A percentile compares a stretch with the other conserved stretches of the same genome.
These are phyloP conservation scores for Barnettozyma sucrosica DNA, from an alignment of 805 yeast genomes.

Conservation along the genomic window DNA sequence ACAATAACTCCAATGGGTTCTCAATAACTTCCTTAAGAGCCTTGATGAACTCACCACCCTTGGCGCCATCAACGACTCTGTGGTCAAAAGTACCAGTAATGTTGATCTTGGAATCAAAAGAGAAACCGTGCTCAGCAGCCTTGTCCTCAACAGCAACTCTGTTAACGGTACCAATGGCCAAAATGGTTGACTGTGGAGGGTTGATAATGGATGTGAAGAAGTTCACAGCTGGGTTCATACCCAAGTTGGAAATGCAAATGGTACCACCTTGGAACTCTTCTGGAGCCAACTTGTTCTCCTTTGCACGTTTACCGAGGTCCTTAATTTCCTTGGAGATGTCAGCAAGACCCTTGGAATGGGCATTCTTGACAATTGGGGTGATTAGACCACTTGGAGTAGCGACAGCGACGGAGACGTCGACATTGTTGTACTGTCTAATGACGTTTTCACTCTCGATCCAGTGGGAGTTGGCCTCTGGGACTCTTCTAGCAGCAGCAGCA, in stretches of 20 bases:
- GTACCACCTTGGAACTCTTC: conserved; percentile 99
- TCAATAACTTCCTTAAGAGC: conserved; percentile 87
- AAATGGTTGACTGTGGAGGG: conserved; percentile 93
- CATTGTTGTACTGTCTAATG: conserved; percentile 85
- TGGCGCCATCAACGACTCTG: conserved; percentile 95
- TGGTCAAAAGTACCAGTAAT: conserved; percentile 98
- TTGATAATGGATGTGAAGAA: conserved; percentile 94
- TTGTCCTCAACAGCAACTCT: conserved; percentile 91
- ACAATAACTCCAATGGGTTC: conserved; percentile 90
- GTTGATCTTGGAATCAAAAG: conserved; percentile 85
- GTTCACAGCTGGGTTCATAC: conserved; percentile 94
- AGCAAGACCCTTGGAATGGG: conserved; percentile 81
- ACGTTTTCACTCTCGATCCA: conserved; percentile 88
- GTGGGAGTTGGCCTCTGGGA: conserved; percentile 90
- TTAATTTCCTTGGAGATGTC: conserved; percentile 78
- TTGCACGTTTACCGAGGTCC: conserved; percentile 94
- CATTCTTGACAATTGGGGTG: conserved; percentile 91
- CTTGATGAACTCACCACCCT: conserved; percentile 94
- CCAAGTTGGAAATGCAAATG: conserved; percentile 95
- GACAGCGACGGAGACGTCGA: conserved; percentile 95
- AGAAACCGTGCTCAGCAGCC: conserved; percentile 84
- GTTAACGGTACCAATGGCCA: conserved; percentile 91
- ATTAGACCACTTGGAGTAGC: conserved; percentile 96
- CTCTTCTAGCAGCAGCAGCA: conserved; percentile 82
- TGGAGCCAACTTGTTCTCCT: conserved; percentile 85